Conservation (phyloP, 257 asterid species). For the Datura wrightii region DNA sequence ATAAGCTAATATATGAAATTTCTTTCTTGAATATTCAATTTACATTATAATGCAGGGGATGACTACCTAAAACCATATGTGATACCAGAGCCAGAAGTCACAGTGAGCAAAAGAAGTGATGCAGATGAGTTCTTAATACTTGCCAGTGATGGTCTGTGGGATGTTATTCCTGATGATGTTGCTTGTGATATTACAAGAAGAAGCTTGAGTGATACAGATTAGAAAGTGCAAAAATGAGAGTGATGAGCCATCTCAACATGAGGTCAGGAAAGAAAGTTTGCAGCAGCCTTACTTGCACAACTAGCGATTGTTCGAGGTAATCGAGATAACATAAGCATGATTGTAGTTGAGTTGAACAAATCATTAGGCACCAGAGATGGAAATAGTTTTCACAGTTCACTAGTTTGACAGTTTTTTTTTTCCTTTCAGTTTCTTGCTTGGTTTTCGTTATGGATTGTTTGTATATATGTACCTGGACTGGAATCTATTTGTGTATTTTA, state of each 20-base stretch:
- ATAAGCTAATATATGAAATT: neutral
- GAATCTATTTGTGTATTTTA: too few species aligned
- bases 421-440: neutral
- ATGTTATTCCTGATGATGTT: conserved; percentile 56
- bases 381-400: neutral
- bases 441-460: neutral
- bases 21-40: neutral
- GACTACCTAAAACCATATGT: conserved; percentile 63
- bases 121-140: conserved; percentile 64
- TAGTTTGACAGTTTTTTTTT: neutral
- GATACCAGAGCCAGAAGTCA: conserved; percentile 61
- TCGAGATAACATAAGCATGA: conserved; percentile 56
- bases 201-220: conserved; percentile 48
- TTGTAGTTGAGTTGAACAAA: conserved; percentile 50
- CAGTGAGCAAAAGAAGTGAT: conserved; percentile 33
- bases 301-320: conserved; percentile 66
- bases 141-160: conserved; percentile 83
- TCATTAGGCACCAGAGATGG: neutral
- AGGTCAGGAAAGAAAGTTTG: conserved; percentile 19
- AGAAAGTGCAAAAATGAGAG: conserved; percentile 8
- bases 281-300: conserved; percentile 48
- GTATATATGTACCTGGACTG: neutral
- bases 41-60: conserved; percentile 49
- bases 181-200: conserved; percentile 59
- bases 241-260: neutral